phyloP scores from a whole-genome alignment of 208 protist genomes.

The Porcisia deanei region DNA sequence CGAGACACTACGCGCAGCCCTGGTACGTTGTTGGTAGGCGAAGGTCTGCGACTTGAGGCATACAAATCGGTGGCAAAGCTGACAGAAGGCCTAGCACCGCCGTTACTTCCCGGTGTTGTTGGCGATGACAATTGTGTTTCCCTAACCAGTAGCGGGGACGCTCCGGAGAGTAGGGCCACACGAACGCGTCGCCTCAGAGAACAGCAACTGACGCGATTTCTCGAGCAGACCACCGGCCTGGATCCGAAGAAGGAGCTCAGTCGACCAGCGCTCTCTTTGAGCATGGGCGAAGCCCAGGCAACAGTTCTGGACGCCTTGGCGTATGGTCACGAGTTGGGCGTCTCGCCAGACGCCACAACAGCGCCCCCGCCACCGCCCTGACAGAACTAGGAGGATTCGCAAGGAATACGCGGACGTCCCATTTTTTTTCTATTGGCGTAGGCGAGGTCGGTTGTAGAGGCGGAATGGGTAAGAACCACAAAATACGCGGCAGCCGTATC shows the following conservation, averaged over 20 bases:
- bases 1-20: conserved; percentile 74
- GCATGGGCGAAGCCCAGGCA: conserved; percentile 55
- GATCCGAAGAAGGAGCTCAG: conserved; percentile 36
- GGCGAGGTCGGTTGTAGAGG: background rate
- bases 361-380: conserved; percentile 11
- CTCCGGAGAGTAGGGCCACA: conserved; percentile 19
- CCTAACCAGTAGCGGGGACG: conserved; percentile 8
- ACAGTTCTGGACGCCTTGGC: conserved; percentile 39
- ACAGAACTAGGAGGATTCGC: conserved; percentile 11
- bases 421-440: background rate
- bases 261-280: conserved; percentile 26
- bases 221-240: conserved; percentile 66
- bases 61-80: conserved; percentile 55
- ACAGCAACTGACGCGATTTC: conserved; percentile 48
- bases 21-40: conserved; percentile 54
- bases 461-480: background rate
- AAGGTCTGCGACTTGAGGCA: conserved; percentile 60
- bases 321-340: conserved; percentile 25
- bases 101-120: conserved; percentile 39
- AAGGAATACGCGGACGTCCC: background rate
- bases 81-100: conserved; percentile 41
- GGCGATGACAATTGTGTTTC: conserved; percentile 17
- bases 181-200: conserved; percentile 25
- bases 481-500: background rate
- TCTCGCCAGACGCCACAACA: conserved; percentile 19